phyloP scores from a whole-genome alignment of 2,329 filamentous ascomycete genomes.

The Achaetomium macrosporum region DNA sequence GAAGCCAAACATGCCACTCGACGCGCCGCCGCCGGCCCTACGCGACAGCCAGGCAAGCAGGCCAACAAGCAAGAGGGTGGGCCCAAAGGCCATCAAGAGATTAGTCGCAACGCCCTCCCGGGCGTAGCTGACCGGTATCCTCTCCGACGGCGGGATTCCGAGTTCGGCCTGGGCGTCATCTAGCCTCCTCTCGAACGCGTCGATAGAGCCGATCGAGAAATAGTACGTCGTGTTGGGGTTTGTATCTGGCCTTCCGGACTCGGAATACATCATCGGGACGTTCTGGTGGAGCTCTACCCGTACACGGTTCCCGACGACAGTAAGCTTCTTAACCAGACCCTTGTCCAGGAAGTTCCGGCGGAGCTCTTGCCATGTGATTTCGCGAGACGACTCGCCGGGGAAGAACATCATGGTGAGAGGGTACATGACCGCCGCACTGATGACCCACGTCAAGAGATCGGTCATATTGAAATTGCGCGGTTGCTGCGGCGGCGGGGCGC shows the following conservation, averaged over 20 bases:
- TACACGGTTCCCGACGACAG: constrained; percentile 72
- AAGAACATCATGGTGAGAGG: constrained; percentile 39
- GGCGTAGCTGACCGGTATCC: constrained; percentile 87
- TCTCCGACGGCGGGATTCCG: constrained; percentile 76
- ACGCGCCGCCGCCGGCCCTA: constrained; percentile 62
- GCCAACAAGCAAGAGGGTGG: constrained; percentile 79
- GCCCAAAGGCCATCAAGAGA: constrained; percentile 71
- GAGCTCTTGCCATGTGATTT: constrained; percentile 98
- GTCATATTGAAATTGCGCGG: constrained; percentile 30
- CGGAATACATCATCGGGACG: constrained; percentile 66
- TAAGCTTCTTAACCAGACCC: constrained; percentile 88
- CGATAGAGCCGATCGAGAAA: constrained; percentile 92
- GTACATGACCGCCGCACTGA: constrained; percentile 41
- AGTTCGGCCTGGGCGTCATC: constrained; percentile 86
- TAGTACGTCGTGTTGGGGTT: constrained; percentile 69
- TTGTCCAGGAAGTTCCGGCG: constrained; percentile 90
- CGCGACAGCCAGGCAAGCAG: constrained; percentile 74
- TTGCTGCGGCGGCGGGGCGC: constrained; percentile 1
- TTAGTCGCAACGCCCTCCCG: constrained; percentile 69
- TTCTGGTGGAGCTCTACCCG: constrained; percentile 70
- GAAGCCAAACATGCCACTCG: constrained; percentile 87
- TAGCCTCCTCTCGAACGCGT: constrained; percentile 83
- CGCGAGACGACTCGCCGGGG: constrained; percentile 45
- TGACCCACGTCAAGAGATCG: constrained; percentile 46
- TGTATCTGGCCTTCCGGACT: constrained; percentile 59